Evolutionary conservation across 345 rosid species (phyloP), one percentile per base, ranked within the genome.

Genomic region (Linum usitatissimum): DNA sequence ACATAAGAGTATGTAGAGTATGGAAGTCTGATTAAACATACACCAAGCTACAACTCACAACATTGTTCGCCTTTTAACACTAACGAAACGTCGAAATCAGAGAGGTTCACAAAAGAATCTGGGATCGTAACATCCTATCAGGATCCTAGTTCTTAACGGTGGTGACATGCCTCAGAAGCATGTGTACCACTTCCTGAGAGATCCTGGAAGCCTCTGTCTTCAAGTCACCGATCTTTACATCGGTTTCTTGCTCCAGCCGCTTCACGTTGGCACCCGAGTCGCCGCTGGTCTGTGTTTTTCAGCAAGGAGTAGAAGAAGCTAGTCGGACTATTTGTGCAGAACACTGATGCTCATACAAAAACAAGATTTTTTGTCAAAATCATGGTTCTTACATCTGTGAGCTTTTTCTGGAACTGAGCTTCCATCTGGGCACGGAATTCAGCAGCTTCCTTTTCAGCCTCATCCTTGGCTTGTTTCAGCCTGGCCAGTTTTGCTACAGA

Each of bases 381-480:
- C 18, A 23, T 58, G 20, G n/a, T 38, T 28, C 64, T 70, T 66
- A 91, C 98, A 88, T 84, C 90, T 5, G 87, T 77, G 63, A 86
- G 75, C 73, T 89, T 92, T 76, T 77, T 89, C 79, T 85, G 97
- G 75, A 82, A 92, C 54, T 86, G 85, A 58, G 75, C 78, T 74
- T 89, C 98, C 80, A 84, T 67, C 57, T 81, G 94, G 55, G 95
- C 80, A 40, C 88, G 85, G 68, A 78, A 79, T 62, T 77, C 93
- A 53, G 91, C 83, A 68, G 83, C 66, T 68, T 92, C 97, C 76
- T 67, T 87, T 61, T 89, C 93, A 45, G 97, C 98, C 79, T 88
- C 98, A 71, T 92, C 96, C 76, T 92, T 89, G 71, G 98, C 96
- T 75, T 89, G 95, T 75, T 83, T 89, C 78, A 92, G 70, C 48